These are phyloP conservation scores for Pisolithus sp. DNA, from an alignment of 768 basidiomycete species.

Conservation along the genomic window DNA sequence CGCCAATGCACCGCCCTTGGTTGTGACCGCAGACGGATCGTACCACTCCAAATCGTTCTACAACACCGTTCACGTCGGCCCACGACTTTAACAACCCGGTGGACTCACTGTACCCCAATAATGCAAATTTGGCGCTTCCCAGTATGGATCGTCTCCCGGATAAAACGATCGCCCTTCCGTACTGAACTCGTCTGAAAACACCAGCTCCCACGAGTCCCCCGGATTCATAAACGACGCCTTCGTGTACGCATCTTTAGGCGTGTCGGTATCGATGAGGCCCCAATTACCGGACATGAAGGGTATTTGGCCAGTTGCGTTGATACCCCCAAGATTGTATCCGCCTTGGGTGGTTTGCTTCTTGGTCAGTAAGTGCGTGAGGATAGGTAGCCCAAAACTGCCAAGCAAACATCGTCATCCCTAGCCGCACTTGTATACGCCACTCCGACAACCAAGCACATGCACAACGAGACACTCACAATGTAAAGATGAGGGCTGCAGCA, in stretches of 20 bases:
- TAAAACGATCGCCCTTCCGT: conserved; percentile 64
- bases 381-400: conserved; percentile 35
- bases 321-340: conserved; percentile 71
- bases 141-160: conserved; percentile 63
- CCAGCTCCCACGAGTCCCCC: conserved; percentile 38
- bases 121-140: conserved; percentile 49
- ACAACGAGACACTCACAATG: conserved; percentile 44
- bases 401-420: too few relatives aligned
- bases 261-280: conserved; percentile 49
- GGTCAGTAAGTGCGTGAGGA: conserved; percentile 41
- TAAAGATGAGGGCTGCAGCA: conserved; percentile 36
- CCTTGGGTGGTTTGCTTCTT: conserved; percentile 36
- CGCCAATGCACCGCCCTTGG: conserved; percentile 42
- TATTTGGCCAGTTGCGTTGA: conserved; percentile 66
- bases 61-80: background rate
- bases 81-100: background rate
- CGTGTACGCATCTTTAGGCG: conserved; percentile 40
- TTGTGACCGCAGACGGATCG: conserved; percentile 47
- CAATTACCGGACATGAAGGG: conserved; percentile 36
- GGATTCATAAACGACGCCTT: conserved; percentile 32
- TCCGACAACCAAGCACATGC: background rate
- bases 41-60: conserved; percentile 51
- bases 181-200: conserved; percentile 84
- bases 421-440: too few relatives aligned
- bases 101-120: conserved; percentile 57